Evolutionary conservation across 2,329 filamentous ascomycete genomes (phyloP).

Genomic region (Stagonosporopsis vannaccii): DNA sequence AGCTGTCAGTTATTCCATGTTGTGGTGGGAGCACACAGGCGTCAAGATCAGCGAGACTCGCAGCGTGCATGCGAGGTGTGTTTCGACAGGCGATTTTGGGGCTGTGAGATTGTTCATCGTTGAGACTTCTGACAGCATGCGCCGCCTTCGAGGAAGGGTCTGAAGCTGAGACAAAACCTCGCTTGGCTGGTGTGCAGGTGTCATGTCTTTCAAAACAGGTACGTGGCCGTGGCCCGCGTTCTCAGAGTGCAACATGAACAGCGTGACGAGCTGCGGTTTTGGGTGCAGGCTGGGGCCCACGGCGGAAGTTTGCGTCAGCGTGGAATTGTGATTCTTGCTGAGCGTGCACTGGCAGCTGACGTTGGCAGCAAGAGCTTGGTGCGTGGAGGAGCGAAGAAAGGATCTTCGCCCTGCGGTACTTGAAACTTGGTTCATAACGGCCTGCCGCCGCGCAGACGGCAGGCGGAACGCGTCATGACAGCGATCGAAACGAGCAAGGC

Average conservation of each 20-base stretch:
- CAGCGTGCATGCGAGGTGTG: neutral
- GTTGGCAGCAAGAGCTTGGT: too few relatives aligned
- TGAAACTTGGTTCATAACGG: constrained; percentile 13
- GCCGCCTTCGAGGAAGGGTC: neutral
- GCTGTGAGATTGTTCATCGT: constrained; percentile 1
- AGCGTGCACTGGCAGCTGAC: too few relatives aligned
- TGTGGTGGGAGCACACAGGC: neutral
- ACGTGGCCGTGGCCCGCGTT: neutral
- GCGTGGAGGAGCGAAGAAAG: too few relatives aligned
- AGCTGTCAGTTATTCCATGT: neutral
- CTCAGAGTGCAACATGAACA: neutral
- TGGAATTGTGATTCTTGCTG: too few relatives aligned
- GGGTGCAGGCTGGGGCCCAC: neutral
- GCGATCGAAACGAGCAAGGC: constrained; percentile 12
- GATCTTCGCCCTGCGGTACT: neutral
- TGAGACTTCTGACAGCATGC: neutral
- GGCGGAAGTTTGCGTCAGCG: too few relatives aligned
- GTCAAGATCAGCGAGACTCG: neutral
- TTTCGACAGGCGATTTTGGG: constrained; percentile 1
- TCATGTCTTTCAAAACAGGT: neutral
- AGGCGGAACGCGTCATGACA: constrained; percentile 15
- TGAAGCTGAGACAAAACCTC: neutral
- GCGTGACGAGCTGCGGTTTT: neutral
- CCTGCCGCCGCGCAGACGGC: constrained; percentile 1
- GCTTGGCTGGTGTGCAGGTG: neutral